Evolutionary conservation across 1,284 basidiomycete genomes (phyloP), one percentile per base, ranked within the genome.

Genomic region (Pseudozyma pruni): DNA sequence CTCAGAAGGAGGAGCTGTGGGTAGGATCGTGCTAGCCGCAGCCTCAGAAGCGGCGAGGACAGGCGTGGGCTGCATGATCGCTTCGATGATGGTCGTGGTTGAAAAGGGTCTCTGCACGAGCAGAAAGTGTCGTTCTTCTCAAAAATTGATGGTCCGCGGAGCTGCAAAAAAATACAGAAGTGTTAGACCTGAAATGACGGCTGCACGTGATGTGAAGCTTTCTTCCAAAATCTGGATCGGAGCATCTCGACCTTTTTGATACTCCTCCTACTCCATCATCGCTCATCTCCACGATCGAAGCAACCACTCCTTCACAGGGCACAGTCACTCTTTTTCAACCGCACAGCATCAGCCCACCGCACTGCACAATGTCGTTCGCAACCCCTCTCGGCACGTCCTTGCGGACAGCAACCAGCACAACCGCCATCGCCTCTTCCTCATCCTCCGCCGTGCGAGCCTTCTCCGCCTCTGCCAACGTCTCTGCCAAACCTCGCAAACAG

Each of bases 401-500:
- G 38, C 48, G 60, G 39, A 43, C 60, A 34, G 60, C 60, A 8
- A 38, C 29, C 42, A 55, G 46, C 40, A 46, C 25, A 19, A 19
- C 17, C 46, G 23, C 56, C 10, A 23, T 45, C 23, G 38, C 60
- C 22, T 62, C 72, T 1, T 55, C 44, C 27, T 55, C 60, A 3
- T 32, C 48, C 10, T 44, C 72, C 2, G 49, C 53, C 2, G 43
- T 44, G 29, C 61, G 76, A 35, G 35, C 48, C 33, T 76, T 75
- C 46, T 66, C 64, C 3, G 54, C 69, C 8, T 69, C 75, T 1
- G 51, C 69, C 2, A 29, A 44, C 1, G 45, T 45, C 23, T 44
- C 40, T 0, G 75, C 75, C 35, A 76, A 76, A 45, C 72, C 78
- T 31, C 63, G 76, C 13, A 72, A 70, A 45, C 61, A 62, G 45